Evolutionary conservation across 192 early-diverging fungal species (phyloP).

Genomic region (Spinellus fusiger): DNA sequence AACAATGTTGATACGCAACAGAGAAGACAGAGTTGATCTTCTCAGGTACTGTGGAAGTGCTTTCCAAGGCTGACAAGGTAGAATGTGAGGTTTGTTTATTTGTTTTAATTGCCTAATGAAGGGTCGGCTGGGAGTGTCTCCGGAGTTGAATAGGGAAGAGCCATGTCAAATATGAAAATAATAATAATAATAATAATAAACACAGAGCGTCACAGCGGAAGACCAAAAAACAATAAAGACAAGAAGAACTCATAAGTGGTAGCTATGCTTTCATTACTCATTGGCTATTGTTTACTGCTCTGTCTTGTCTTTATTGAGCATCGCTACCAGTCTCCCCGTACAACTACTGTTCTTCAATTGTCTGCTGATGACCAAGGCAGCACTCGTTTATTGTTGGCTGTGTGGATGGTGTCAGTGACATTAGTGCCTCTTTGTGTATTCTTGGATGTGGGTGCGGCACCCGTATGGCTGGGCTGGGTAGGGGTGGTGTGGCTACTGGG

Average conservation of each 20-base stretch:
- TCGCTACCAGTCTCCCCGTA: constrained; percentile 1
- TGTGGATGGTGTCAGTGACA: constrained; percentile 2
- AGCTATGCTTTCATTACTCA: background rate
- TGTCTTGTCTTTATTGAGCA: background rate
- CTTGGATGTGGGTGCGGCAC: background rate
- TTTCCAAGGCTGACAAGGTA: no score
- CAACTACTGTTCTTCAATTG: constrained; percentile 11
- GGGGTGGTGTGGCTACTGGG: constrained; percentile 25
- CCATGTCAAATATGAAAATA: background rate
- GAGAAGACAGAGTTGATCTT: no score
- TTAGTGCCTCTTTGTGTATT: constrained; percentile 3
- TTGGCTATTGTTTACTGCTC: background rate
- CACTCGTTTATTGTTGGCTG: constrained; percentile 7
- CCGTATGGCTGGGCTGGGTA: constrained; percentile 14
- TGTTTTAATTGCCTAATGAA: no score
- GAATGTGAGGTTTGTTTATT: no score
- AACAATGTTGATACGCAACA: no score
- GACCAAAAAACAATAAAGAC: background rate
- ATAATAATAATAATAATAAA: background rate
- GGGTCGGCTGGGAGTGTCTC: no score
- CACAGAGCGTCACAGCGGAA: no score
- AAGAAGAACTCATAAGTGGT: background rate
- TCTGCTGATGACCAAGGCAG: constrained; percentile 26
- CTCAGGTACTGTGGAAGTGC: no score
- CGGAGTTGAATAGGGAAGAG: no score